phyloP scores from a whole-genome alignment of 73 alveolate species.

The Halteria grandinella region DNA sequence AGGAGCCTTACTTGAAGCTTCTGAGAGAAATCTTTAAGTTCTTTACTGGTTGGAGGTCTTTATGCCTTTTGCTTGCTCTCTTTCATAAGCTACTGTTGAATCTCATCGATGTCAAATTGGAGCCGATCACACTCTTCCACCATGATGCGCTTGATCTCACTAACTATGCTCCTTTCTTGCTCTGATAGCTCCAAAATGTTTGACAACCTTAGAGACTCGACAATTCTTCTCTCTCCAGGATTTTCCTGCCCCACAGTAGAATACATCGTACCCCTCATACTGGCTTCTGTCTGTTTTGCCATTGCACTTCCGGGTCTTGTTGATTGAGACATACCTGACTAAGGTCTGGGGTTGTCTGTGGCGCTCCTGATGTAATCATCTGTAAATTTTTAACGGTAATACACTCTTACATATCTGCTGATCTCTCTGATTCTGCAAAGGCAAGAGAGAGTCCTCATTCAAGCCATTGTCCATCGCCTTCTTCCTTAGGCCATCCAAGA shows the following conservation, averaged over 20 bases:
- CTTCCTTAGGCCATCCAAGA: constrained; percentile 55
- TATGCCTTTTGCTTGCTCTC: not conserved
- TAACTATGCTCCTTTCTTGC: constrained; percentile 21
- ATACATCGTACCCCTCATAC: constrained; percentile 27
- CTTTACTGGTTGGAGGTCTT: constrained; percentile 26
- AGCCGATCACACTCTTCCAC: constrained; percentile 27
- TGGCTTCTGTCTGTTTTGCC: constrained; percentile 17
- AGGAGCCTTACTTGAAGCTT: constrained; percentile 15
- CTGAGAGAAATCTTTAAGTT: constrained; percentile 26
- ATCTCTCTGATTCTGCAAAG: constrained; percentile 49
- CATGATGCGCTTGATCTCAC: constrained; percentile 6
- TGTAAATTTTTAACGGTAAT: no score
- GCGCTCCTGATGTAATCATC: constrained; percentile 32
- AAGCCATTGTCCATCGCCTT: constrained; percentile 55
- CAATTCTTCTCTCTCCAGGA: not conserved
- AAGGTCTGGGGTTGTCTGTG: constrained; percentile 28
- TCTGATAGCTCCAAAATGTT: constrained; percentile 19
- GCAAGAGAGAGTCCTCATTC: constrained; percentile 54
- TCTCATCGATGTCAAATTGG: constrained; percentile 11
- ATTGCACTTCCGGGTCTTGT: constrained; percentile 37
- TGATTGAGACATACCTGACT: constrained; percentile 27
- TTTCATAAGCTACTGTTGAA: not conserved
- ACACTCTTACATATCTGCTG: constrained; percentile 42
- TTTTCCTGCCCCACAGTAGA: not conserved
- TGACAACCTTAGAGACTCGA: constrained; percentile 17